phyloP scores from a whole-genome alignment of 1,139 yeast species.

The Candida neerlandica region DNA sequence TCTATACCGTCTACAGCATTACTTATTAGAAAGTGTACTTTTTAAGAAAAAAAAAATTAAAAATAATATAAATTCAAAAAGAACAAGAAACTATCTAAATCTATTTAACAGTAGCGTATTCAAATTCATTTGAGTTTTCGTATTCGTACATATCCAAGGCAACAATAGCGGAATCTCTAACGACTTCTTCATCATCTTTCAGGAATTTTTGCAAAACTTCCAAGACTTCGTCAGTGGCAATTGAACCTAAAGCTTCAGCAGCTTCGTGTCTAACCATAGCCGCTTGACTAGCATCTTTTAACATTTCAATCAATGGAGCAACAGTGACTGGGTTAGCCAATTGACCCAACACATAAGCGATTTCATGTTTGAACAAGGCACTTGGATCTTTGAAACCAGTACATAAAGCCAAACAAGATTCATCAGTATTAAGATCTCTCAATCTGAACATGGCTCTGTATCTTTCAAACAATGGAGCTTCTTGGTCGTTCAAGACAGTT shows the following conservation, averaged over 20 bases:
- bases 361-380: slow-evolving; percentile 95
- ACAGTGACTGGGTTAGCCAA: slow-evolving; percentile 92
- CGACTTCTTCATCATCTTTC: slow-evolving; percentile 69
- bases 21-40: slow-evolving; percentile 10
- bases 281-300: slow-evolving; percentile 77
- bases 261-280: slow-evolving; percentile 99
- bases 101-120: slow-evolving; percentile 57
- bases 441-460: slow-evolving; percentile 98
- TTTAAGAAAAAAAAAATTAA: slow-evolving; percentile 1
- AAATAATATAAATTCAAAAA: slow-evolving; percentile 3
- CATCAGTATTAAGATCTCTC: slow-evolving; percentile 91
- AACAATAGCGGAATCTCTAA: slow-evolving; percentile 93
- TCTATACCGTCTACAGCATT: background rate
- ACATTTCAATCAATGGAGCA: slow-evolving; percentile 80
- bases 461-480: slow-evolving; percentile 82
- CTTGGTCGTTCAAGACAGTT: slow-evolving; percentile 71
- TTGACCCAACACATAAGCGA: slow-evolving; percentile 98
- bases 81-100: background rate
- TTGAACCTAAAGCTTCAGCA: slow-evolving; percentile 96
- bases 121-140: slow-evolving; percentile 83
- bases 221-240: slow-evolving; percentile 94
- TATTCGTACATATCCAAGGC: slow-evolving; percentile 98
- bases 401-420: slow-evolving; percentile 90
- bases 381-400: slow-evolving; percentile 87
- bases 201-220: slow-evolving; percentile 82